A percentile compares a stretch with the other conserved stretches of the same genome.
Evolutionary conservation across 345 rosid species (phyloP).

Genomic region (Viola odorata): DNA sequence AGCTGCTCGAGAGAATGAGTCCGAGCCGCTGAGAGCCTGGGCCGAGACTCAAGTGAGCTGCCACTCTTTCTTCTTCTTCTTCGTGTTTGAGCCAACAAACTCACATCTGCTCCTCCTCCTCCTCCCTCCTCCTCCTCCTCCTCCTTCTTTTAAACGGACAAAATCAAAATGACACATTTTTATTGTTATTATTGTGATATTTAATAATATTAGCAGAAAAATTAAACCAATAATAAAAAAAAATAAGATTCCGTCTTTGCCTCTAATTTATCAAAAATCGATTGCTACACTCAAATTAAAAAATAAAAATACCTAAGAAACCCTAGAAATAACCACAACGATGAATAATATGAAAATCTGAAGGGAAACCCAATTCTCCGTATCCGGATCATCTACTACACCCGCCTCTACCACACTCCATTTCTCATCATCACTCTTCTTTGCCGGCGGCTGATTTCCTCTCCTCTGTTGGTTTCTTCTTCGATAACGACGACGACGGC

Average conservation of each 20-base stretch:
- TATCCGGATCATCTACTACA: slow-evolving; percentile 22
- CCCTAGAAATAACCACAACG: too few relatives aligned
- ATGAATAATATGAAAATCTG: slow-evolving; percentile 49
- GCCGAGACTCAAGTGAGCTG: too few relatives aligned
- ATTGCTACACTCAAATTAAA: neutral
- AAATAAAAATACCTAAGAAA: slow-evolving; percentile 28
- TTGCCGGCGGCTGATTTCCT: slow-evolving; percentile 35
- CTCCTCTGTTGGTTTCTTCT: neutral
- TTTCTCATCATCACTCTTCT: slow-evolving; percentile 34
- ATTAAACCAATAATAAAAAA: too few relatives aligned
- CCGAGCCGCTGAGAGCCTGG: too few relatives aligned
- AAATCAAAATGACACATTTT: too few relatives aligned
- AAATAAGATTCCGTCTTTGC: neutral
- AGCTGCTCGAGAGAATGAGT: too few relatives aligned
- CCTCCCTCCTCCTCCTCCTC: neutral
- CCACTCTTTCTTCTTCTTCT: neutral
- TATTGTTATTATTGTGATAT: neutral
- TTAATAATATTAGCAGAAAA: neutral
- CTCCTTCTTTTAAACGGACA: too few relatives aligned
- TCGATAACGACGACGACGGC: slow-evolving; percentile 7
- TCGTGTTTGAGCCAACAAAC: neutral
- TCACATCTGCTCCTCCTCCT: neutral
- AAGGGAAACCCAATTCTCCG: slow-evolving; percentile 44
- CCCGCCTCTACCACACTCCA: slow-evolving; percentile 33
- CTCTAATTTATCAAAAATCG: too few relatives aligned